Conservation (phyloP, 306 rosid genomes). For the Myrica gale region DNA sequence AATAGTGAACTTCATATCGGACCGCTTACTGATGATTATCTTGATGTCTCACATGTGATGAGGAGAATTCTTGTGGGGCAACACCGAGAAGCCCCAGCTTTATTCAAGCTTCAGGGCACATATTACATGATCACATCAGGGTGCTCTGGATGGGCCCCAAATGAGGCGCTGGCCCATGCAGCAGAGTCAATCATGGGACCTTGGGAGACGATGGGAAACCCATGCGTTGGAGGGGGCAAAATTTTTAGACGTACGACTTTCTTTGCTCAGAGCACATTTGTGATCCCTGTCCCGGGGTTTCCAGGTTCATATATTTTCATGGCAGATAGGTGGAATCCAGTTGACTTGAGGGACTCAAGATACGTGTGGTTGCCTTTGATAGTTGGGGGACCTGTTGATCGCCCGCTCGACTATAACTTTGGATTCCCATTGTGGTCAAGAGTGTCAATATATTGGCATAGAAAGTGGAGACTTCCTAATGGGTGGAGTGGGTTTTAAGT, state of each 20-base stretch:
- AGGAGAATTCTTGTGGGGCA: slow-evolving; percentile 83
- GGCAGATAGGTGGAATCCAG: slow-evolving; percentile 96
- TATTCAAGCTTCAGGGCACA: slow-evolving; percentile 82
- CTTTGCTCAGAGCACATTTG: slow-evolving; percentile 92
- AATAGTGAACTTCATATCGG: slow-evolving; percentile 96
- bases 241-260: slow-evolving; percentile 66
- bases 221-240: slow-evolving; percentile 81
- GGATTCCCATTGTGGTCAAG: slow-evolving; percentile 96
- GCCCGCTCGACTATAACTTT: slow-evolving; percentile 78
- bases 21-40: slow-evolving; percentile 76
- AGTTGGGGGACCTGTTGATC: slow-evolving; percentile 81
- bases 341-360: slow-evolving; percentile 81
- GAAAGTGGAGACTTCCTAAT: slow-evolving; percentile 85
- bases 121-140: slow-evolving; percentile 99
- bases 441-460: slow-evolving; percentile 94
- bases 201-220: slow-evolving; percentile 93
- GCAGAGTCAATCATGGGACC: slow-evolving; percentile 86
- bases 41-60: slow-evolving; percentile 53
- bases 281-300: slow-evolving; percentile 68
- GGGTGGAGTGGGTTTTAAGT: slow-evolving; percentile 52
- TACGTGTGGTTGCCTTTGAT: slow-evolving; percentile 94
- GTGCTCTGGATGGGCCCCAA: slow-evolving; percentile 98
- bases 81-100: slow-evolving; percentile 95
- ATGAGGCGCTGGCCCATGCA: slow-evolving; percentile 89
- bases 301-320: slow-evolving; percentile 72